Conservation (phyloP, 2,329 filamentous ascomycete species). For the Bertia moriformis region DNA sequence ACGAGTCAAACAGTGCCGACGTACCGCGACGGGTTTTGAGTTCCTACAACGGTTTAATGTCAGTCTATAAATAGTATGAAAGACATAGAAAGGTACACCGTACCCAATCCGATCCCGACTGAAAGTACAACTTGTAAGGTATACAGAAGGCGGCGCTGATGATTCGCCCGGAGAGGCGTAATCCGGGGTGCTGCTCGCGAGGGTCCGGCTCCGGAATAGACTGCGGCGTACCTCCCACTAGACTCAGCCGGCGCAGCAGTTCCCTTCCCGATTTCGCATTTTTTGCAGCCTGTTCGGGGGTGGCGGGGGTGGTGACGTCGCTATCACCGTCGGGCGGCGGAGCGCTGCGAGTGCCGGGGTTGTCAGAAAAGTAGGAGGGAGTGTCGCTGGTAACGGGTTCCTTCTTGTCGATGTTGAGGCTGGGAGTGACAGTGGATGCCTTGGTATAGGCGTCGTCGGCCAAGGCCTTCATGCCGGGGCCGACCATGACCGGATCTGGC, state of each 20-base stretch:
- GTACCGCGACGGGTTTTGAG: constrained; percentile 68
- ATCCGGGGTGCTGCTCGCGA: constrained; percentile 33
- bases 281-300: not conserved
- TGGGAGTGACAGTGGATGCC: constrained; percentile 13
- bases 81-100: constrained; percentile 7
- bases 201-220: constrained; percentile 32
- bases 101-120: constrained; percentile 39
- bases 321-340: no score
- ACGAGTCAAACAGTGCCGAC: constrained; percentile 83
- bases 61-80: no score
- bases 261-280: not conserved
- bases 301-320: not conserved
- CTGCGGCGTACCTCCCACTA: constrained; percentile 20
- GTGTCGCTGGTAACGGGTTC: constrained; percentile 7
- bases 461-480: constrained; percentile 11
- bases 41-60: constrained; percentile 34
- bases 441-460: constrained; percentile 10
- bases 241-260: constrained; percentile 28
- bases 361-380: constrained; percentile 11
- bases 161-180: constrained; percentile 44
- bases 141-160: constrained; percentile 52
- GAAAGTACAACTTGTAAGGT: constrained; percentile 41
- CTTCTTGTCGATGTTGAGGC: constrained; percentile 9
- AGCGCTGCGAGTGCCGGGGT: not conserved
- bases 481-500: constrained; percentile 14